phyloP scores from a whole-genome alignment of 306 rosid species.

The Fragaria iinumae region DNA sequence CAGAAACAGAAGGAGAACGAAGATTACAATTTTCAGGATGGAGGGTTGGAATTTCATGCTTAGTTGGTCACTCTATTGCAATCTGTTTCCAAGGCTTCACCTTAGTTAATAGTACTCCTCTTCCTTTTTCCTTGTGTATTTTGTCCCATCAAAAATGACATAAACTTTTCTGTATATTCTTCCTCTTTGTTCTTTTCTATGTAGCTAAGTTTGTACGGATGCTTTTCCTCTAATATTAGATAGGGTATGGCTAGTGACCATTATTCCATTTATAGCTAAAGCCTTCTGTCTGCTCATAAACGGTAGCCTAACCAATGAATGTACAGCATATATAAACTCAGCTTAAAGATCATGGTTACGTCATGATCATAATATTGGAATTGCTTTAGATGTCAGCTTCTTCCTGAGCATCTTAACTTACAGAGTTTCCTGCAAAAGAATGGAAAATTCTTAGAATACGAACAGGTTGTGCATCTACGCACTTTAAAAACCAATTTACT shows the following conservation, averaged over 20 bases:
- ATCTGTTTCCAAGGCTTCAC: conserved; percentile 47
- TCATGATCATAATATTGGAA: no score
- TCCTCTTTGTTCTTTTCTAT: neutral
- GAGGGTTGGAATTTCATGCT: conserved; percentile 52
- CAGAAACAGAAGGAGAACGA: conserved; percentile 30
- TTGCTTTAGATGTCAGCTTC: no score
- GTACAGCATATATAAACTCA: no score
- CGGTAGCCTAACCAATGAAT: no score
- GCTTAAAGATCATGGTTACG: no score
- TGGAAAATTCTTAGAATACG: no score
- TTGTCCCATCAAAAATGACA: neutral
- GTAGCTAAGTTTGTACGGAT: neutral
- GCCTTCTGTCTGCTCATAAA: no score
- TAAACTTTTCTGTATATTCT: neutral
- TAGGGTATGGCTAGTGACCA: neutral
- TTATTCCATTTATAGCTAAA: no score
- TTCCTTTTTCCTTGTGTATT: neutral
- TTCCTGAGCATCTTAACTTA: no score
- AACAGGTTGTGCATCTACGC: no score
- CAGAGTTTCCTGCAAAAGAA: no score
- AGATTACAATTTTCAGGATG: conserved; percentile 55
- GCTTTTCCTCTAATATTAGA: neutral
- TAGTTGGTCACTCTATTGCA: conserved; percentile 36
- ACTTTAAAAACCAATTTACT: no score
- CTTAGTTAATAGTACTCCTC: neutral